Percentiles rank a stretch among this genome's conserved stretches.
Conservation (phyloP, 768 basidiomycete genomes). For the Peribolospora kevripleyi region DNA sequence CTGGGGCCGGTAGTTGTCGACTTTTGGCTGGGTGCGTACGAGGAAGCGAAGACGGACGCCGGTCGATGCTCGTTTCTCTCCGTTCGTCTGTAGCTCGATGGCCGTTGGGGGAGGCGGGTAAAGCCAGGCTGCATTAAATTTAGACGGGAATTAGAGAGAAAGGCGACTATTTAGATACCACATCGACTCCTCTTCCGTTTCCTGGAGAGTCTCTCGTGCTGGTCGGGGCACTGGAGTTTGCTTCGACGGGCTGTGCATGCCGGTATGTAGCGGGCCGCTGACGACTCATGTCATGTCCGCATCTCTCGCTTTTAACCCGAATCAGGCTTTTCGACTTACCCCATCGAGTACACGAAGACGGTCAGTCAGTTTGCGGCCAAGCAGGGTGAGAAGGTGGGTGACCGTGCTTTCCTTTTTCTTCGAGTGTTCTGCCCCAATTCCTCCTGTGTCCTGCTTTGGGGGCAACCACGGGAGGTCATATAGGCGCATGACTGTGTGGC, state of each 20-base stretch:
- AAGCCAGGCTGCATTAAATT: too few relatives aligned
- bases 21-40: too few relatives aligned
- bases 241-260: too few relatives aligned
- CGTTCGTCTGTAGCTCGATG: background rate
- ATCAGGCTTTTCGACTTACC: conserved; percentile 8
- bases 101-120: too few relatives aligned
- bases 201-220: too few relatives aligned
- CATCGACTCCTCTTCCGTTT: too few relatives aligned
- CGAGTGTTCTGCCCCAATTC: background rate
- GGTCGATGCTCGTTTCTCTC: conserved; percentile 19
- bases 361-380: conserved; percentile 72
- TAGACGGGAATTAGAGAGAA: too few relatives aligned
- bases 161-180: too few relatives aligned
- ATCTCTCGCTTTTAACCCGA: background rate
- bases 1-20: too few relatives aligned
- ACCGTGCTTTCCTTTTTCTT: background rate
- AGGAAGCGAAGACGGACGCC: too few relatives aligned
- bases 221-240: too few relatives aligned
- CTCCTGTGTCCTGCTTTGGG: background rate
- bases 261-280: too few relatives aligned
- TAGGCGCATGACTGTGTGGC: background rate
- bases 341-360: conserved; percentile 33
- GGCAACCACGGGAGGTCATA: background rate
- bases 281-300: conserved; percentile 17
- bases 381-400: conserved; percentile 20